Conservation (phyloP, 768 basidiomycete genomes). For the Guyanaporus albipodus region DNA sequence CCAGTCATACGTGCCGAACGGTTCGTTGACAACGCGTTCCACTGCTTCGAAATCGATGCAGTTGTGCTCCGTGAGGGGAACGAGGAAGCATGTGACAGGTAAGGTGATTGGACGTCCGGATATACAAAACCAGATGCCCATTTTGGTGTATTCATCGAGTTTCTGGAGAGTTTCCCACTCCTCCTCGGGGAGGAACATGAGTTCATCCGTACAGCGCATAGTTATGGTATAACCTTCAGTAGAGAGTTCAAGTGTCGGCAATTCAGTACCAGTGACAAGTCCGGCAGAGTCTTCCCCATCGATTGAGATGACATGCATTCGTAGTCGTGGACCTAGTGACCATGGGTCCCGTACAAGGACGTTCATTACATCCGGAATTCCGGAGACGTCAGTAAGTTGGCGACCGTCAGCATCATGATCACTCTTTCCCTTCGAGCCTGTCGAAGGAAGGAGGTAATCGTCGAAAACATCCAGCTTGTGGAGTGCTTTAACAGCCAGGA, state of each 20-base stretch:
- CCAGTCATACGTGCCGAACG: conserved; percentile 56
- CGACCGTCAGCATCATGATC: conserved; percentile 54
- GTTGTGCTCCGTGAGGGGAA: conserved; percentile 51
- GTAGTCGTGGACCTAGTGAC: conserved; percentile 52
- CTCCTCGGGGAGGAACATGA: conserved; percentile 45
- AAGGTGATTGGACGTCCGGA: conserved; percentile 52
- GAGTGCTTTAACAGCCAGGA: conserved; percentile 68
- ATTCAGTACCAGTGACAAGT: conserved; percentile 59
- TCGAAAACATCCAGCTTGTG: conserved; percentile 74
- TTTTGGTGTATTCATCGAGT: conserved; percentile 64
- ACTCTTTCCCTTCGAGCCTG: conserved; percentile 44
- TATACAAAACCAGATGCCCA: conserved; percentile 59
- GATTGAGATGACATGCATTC: conserved; percentile 59
- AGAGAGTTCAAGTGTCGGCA: conserved; percentile 46
- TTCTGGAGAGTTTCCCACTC: conserved; percentile 44
- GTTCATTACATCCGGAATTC: conserved; percentile 52
- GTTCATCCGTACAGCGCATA: conserved; percentile 46
- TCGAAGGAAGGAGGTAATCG: conserved; percentile 74
- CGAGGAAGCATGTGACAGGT: conserved; percentile 58
- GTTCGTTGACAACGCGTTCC: conserved; percentile 43
- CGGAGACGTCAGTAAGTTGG: conserved; percentile 38
- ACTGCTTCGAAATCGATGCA: conserved; percentile 60
- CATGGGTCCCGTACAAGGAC: conserved; percentile 65
- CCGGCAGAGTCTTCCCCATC: conserved; percentile 51
- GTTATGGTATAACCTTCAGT: conserved; percentile 29